Conservation (phyloP, 1,284 basidiomycete species). For the Trametes hirsuta region DNA sequence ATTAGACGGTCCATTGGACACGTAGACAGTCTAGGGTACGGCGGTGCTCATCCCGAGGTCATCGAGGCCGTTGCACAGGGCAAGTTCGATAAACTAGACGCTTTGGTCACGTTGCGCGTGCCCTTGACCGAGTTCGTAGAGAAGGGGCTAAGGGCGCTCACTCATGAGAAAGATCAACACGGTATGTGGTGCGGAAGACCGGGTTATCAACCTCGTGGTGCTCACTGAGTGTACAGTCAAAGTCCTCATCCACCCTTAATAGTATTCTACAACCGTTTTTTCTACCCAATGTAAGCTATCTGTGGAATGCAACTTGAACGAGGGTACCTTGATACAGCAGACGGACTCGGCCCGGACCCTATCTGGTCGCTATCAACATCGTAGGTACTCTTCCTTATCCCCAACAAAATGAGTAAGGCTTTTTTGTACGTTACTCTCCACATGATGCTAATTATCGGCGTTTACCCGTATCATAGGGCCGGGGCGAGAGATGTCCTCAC, state of each 20-base stretch:
- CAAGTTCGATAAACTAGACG: slow-evolving; percentile 30
- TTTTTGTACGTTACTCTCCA: no score
- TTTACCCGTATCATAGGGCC: no score
- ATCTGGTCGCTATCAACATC: no score
- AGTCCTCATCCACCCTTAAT: not conserved
- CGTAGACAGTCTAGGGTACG: slow-evolving; percentile 24
- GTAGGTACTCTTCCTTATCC: no score
- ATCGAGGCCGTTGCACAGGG: slow-evolving; percentile 33
- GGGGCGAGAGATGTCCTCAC: no score
- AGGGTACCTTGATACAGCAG: no score
- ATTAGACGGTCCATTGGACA: not conserved
- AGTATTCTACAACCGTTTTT: not conserved
- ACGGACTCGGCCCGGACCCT: no score
- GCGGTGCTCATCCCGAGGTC: slow-evolving; percentile 30
- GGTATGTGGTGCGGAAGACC: slow-evolving; percentile 9
- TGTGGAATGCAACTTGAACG: no score
- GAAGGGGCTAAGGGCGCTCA: slow-evolving; percentile 35
- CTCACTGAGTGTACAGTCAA: not conserved
- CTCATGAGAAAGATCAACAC: slow-evolving; percentile 37
- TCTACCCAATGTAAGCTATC: no score
- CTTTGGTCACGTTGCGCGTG: slow-evolving; percentile 35
- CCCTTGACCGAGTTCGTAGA: slow-evolving; percentile 36
- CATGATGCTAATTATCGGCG: no score
- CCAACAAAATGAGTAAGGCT: no score
- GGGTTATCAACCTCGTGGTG: not conserved